These are phyloP conservation scores for Cyberlindnera misumaiensis DNA, from an alignment of 805 yeast genomes.

Conservation along the genomic window DNA sequence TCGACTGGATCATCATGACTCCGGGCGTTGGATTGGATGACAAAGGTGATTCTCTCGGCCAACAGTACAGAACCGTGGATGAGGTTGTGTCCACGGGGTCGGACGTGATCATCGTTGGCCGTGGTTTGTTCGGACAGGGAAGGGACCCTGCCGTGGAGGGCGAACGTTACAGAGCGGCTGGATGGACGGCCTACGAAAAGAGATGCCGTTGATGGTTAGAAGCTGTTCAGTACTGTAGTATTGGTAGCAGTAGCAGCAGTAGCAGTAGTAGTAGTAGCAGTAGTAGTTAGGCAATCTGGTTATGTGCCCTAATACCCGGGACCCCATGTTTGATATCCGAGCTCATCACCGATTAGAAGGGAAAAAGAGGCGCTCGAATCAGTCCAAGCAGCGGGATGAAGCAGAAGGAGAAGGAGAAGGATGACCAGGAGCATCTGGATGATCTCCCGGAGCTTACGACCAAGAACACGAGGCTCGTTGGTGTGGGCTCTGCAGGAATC, in stretches of 20 bases:
- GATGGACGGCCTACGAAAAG: constrained; percentile 83
- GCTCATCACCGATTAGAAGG: no score
- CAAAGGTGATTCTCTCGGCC: constrained; percentile 93
- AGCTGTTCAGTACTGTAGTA: no score
- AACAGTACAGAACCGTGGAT: constrained; percentile 89
- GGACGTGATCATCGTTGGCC: constrained; percentile 95
- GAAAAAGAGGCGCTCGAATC: no score
- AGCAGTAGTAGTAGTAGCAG: no score
- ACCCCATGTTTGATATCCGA: no score
- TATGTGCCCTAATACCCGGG: no score
- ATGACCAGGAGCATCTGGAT: background rate
- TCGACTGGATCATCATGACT: constrained; percentile 94
- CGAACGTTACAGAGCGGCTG: constrained; percentile 82
- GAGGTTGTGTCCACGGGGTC: constrained; percentile 82
- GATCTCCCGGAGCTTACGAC: constrained; percentile 25
- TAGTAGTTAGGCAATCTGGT: no score
- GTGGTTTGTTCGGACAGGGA: constrained; percentile 92
- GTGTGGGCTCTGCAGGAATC: constrained; percentile 79
- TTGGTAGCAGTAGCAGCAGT: no score
- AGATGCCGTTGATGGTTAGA: constrained; percentile 15
- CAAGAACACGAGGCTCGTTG: constrained; percentile 49
- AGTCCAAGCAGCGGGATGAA: no score
- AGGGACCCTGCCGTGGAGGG: constrained; percentile 89
- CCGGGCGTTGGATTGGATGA: constrained; percentile 99
- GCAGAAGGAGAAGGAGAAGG: no score